Percentiles rank a stretch among this genome's conserved stretches.
These are phyloP conservation scores for Marasmius sp. DNA, from an alignment of 1,284 basidiomycete species.

Conservation along the genomic window DNA sequence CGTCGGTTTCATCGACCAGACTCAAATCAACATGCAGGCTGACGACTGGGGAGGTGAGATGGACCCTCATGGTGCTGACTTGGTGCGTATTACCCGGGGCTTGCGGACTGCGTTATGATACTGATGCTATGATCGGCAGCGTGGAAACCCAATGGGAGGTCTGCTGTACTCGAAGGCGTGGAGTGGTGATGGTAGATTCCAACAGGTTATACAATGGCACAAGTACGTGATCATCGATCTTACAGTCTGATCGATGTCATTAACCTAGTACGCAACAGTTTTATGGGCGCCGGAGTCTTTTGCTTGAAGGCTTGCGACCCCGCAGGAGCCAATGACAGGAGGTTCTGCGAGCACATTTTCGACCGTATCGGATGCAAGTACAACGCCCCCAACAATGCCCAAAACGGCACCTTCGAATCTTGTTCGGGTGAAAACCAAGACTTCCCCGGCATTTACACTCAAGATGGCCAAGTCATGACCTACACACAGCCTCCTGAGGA, in stretches of 20 bases:
- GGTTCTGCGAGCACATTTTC: conserved; percentile 60
- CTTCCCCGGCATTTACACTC: conserved; percentile 53
- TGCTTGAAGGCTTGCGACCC: conserved; percentile 66
- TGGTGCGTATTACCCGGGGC: conserved; percentile 29
- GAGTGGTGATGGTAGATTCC: conserved; percentile 36
- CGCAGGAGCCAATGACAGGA: conserved; percentile 42
- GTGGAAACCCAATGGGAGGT: conserved; percentile 65
- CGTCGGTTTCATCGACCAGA: conserved; percentile 65
- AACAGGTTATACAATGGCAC: conserved; percentile 61
- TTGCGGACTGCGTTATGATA: background rate
- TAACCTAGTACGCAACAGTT: conserved; percentile 34
- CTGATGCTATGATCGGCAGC: conserved; percentile 33
- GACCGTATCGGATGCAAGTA: conserved; percentile 71
- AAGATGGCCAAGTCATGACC: conserved; percentile 38
- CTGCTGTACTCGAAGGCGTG: conserved; percentile 64
- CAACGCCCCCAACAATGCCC: conserved; percentile 66
- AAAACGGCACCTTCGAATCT: conserved; percentile 53
- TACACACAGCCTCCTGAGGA: conserved; percentile 64
- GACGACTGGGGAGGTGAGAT: conserved; percentile 71
- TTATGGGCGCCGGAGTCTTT: conserved; percentile 59
- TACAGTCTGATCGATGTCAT: conserved; percentile 4
- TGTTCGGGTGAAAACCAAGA: conserved; percentile 67
- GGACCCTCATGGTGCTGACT: conserved; percentile 65
- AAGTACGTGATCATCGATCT: conserved; percentile 36
- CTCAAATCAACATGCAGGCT: conserved; percentile 48